Evolutionary conservation across 2,329 filamentous ascomycete species (phyloP).

Genomic region (Colletotrichum magnum): DNA sequence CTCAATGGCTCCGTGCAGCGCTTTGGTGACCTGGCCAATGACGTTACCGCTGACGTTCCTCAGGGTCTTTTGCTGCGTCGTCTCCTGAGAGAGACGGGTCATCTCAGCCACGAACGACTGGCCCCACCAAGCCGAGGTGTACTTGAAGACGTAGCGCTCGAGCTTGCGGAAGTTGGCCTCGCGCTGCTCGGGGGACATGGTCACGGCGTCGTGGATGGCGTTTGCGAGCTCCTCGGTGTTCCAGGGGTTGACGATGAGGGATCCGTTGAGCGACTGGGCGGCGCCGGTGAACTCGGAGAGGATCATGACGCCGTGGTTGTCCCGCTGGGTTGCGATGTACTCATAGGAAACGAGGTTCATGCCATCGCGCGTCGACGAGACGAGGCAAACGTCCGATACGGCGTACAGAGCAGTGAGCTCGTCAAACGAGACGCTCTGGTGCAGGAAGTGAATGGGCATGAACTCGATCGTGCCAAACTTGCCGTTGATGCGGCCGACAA

Average conservation of each 20-base stretch:
- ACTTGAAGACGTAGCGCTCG: slow-evolving; percentile 96
- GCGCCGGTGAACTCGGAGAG: slow-evolving; percentile 97
- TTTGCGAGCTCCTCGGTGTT: slow-evolving; percentile 96
- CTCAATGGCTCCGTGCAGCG: slow-evolving; percentile 32
- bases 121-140: slow-evolving; percentile 98
- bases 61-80: slow-evolving; percentile 55
- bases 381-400: slow-evolving; percentile 91
- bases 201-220: slow-evolving; percentile 95
- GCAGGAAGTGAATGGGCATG: slow-evolving; percentile 98
- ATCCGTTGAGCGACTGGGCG: slow-evolving; percentile 93
- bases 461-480: slow-evolving; percentile 98
- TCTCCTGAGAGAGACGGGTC: slow-evolving; percentile 62
- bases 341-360: slow-evolving; percentile 99
- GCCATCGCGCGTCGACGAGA: slow-evolving; percentile 95
- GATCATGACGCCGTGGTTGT: slow-evolving; percentile 93
- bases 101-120: slow-evolving; percentile 92
- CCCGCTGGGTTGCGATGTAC: slow-evolving; percentile 94
- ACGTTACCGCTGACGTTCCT: slow-evolving; percentile 58
- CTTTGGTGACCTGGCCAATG: slow-evolving; percentile 44
- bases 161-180: slow-evolving; percentile 91
- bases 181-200: slow-evolving; percentile 92
- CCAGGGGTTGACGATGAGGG: slow-evolving; percentile 97
- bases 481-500: slow-evolving; percentile 97
- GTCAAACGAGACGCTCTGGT: slow-evolving; percentile 95
- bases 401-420: slow-evolving; percentile 95